Conservation (phyloP, 805 yeast species). For the Yarrowia yakushimensis region DNA sequence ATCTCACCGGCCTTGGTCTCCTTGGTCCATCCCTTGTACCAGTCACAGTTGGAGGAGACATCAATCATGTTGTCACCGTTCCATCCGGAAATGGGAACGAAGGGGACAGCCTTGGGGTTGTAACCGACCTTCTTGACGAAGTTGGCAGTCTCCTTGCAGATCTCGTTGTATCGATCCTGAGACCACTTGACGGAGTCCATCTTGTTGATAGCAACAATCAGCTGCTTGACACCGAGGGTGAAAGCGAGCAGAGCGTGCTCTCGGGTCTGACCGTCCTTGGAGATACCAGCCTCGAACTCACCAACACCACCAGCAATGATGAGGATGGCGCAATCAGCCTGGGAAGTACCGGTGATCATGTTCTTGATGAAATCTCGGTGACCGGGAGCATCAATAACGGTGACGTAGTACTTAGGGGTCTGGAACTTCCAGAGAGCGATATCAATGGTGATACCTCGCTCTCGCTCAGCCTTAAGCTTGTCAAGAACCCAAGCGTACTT, state of each 20-base stretch:
- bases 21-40: constrained; percentile 85
- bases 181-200: constrained; percentile 92
- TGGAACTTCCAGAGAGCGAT: constrained; percentile 91
- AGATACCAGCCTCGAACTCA: constrained; percentile 95
- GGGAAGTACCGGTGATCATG: constrained; percentile 94
- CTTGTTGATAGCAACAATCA: constrained; percentile 89
- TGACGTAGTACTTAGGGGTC: constrained; percentile 83
- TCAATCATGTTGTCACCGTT: constrained; percentile 93
- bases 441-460: constrained; percentile 95
- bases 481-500: constrained; percentile 97
- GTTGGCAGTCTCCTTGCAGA: constrained; percentile 69
- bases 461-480: constrained; percentile 93
- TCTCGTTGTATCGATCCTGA: constrained; percentile 75
- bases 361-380: constrained; percentile 96
- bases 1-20: constrained; percentile 67
- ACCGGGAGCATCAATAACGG: constrained; percentile 94
- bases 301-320: constrained; percentile 90
- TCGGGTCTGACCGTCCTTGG: constrained; percentile 93
- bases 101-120: constrained; percentile 77
- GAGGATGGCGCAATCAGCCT: constrained; percentile 88
- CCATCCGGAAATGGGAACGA: constrained; percentile 91
- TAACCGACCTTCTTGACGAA: constrained; percentile 83
- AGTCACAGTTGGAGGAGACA: constrained; percentile 73
- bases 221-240: constrained; percentile 84
- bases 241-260: constrained; percentile 88